Evolutionary conservation across 192 early-diverging fungal genomes (phyloP).

Genomic region (Rhizoclosmatium globosum): DNA sequence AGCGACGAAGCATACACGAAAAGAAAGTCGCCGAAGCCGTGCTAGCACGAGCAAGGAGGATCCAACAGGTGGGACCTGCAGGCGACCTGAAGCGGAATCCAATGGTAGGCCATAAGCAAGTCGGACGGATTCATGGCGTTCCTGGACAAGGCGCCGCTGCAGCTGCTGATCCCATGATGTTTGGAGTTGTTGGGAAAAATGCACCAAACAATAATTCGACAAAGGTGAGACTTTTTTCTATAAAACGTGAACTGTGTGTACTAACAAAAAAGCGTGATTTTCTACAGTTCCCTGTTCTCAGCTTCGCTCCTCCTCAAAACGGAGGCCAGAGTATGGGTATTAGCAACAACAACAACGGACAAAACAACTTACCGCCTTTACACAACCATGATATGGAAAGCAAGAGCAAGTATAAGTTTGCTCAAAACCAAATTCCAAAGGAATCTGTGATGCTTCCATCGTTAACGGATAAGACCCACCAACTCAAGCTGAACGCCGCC

Average conservation of each 20-base stretch:
- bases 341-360: neutral
- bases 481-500: neutral
- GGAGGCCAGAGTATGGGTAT: neutral
- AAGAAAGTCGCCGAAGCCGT: slow-evolving; percentile 30
- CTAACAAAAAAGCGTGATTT: neutral
- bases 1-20: neutral
- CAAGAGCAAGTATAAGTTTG: slow-evolving; percentile 18
- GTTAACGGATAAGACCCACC: slow-evolving; percentile 8
- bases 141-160: neutral
- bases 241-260: neutral
- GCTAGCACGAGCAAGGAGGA: slow-evolving; percentile 27
- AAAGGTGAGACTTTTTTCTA: slow-evolving; percentile 13
- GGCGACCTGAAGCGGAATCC: slow-evolving; percentile 19
- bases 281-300: slow-evolving; percentile 12
- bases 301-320: slow-evolving; percentile 10
- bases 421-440: slow-evolving; percentile 15
- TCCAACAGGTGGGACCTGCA: slow-evolving; percentile 17
- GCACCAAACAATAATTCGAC: slow-evolving; percentile 29
- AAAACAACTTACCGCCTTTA: slow-evolving; percentile 9
- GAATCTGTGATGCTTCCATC: slow-evolving; percentile 22
- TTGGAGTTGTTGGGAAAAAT: slow-evolving; percentile 32
- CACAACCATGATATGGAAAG: neutral
- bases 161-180: slow-evolving; percentile 1
- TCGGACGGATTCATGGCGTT: slow-evolving; percentile 3
- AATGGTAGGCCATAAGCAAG: neutral